phyloP scores from a whole-genome alignment of 805 yeast genomes.

The Wickerhamiella slavikovae region DNA sequence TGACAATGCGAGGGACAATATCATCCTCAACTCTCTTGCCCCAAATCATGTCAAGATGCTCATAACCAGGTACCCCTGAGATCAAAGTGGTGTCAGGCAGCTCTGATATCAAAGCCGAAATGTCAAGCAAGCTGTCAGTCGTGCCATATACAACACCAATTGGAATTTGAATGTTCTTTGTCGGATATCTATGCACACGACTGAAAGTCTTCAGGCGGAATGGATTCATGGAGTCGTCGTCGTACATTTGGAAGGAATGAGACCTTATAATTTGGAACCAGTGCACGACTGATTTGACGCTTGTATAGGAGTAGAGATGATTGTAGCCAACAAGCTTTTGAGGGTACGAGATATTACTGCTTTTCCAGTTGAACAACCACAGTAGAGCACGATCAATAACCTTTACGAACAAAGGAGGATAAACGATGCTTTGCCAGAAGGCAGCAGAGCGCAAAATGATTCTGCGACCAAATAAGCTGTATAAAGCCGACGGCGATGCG shows the following conservation, averaged over 20 bases:
- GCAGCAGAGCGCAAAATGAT: conserved; percentile 56
- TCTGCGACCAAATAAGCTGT: conserved; percentile 48
- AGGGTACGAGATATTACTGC: conserved; percentile 42
- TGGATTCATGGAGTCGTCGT: conserved; percentile 26
- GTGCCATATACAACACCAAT: conserved; percentile 64
- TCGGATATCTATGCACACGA: conserved; percentile 40
- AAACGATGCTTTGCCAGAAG: conserved; percentile 60
- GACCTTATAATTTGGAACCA: conserved; percentile 82
- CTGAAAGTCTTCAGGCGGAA: conserved; percentile 18
- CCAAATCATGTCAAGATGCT: conserved; percentile 85
- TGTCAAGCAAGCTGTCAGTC: conserved; percentile 69
- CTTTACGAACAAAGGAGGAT: conserved; percentile 53
- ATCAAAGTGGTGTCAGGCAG: conserved; percentile 31
- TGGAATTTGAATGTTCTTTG: conserved; percentile 47
- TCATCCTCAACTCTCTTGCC: conserved; percentile 35
- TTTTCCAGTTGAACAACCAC: conserved; percentile 61
- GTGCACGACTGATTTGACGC: conserved; percentile 84
- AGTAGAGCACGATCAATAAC: conserved; percentile 53
- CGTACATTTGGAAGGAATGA: conserved; percentile 69
- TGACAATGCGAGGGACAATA: conserved; percentile 9
- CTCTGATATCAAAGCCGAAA: conserved; percentile 47
- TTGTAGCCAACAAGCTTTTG: conserved; percentile 70
- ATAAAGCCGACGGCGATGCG: conserved; percentile 56
- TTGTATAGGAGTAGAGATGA: conserved; percentile 77
- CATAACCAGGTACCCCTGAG: conserved; percentile 44